A percentile compares a stretch with the other conserved stretches of the same genome.
Conservation (phyloP, 2,329 filamentous ascomycete genomes). For the Curvularia sp. region DNA sequence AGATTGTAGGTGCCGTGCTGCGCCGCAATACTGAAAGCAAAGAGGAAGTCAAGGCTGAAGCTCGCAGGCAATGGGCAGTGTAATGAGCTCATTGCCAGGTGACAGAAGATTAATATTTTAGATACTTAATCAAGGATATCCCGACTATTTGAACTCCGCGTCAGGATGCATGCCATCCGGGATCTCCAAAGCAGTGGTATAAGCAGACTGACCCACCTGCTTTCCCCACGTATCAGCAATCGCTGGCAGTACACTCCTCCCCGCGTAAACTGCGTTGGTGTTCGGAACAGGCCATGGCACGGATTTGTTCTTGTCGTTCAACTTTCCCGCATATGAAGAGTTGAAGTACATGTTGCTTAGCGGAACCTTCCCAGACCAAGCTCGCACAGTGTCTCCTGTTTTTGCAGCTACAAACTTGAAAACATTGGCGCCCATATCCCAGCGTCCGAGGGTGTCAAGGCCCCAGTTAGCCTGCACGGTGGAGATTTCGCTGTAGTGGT, state of each 20-base stretch:
- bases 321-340: conserved; percentile 40
- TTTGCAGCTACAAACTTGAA: conserved; percentile 46
- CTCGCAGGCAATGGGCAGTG: conserved; percentile 8
- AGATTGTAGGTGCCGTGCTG: conserved; percentile 32
- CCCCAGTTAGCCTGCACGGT: conserved; percentile 57
- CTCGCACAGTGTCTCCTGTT: conserved; percentile 35
- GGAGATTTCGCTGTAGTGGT: conserved; percentile 56
- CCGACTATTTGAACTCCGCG: conserved; percentile 34
- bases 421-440: conserved; percentile 57
- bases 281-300: conserved; percentile 43
- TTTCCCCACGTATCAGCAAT: conserved; percentile 37
- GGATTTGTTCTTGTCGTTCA: conserved; percentile 39
- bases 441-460: conserved; percentile 55
- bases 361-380: conserved; percentile 36
- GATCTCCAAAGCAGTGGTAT: conserved; percentile 42
- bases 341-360: conserved; percentile 45
- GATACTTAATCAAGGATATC: neutral
- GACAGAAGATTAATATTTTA: neutral
- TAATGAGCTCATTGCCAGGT: neutral
- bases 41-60: neutral
- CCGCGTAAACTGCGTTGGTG: conserved; percentile 32
- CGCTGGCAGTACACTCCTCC: conserved; percentile 35
- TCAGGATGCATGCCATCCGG: conserved; percentile 46
- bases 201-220: conserved; percentile 31
- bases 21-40: conserved; percentile 4